Conservation (phyloP, 2,329 filamentous ascomycete species). For the Orbilia javanica region DNA sequence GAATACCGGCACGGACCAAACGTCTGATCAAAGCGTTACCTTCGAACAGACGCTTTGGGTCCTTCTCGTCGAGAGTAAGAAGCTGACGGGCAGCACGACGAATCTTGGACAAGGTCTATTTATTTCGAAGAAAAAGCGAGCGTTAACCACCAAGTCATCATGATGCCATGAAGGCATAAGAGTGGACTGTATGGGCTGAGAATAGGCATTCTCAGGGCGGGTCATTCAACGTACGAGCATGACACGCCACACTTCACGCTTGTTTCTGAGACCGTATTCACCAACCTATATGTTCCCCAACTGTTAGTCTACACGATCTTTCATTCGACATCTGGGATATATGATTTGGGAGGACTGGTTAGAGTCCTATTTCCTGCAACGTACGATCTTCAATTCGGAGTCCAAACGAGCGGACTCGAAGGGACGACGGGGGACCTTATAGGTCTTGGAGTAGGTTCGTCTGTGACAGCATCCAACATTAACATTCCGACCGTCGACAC, state of each 20-base stretch:
- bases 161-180: slow-evolving; percentile 58
- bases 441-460: slow-evolving; percentile 90
- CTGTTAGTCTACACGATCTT: background rate
- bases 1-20: slow-evolving; percentile 99
- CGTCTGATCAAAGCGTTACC: slow-evolving; percentile 99
- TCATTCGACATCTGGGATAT: slow-evolving; percentile 6
- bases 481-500: slow-evolving; percentile 13
- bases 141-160: slow-evolving; percentile 59
- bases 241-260: slow-evolving; percentile 99
- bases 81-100: slow-evolving; percentile 99
- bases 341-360: background rate
- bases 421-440: slow-evolving; percentile 74
- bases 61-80: slow-evolving; percentile 99
- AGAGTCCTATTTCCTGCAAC: slow-evolving; percentile 34
- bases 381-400: slow-evolving; percentile 94
- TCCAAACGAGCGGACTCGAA: slow-evolving; percentile 99
- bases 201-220: slow-evolving; percentile 55
- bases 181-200: slow-evolving; percentile 59
- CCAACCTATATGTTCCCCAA: slow-evolving; percentile 71
- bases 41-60: slow-evolving; percentile 99
- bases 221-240: slow-evolving; percentile 72
- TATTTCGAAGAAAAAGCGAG: slow-evolving; percentile 15
- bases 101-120: slow-evolving; percentile 93
- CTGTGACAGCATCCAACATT: slow-evolving; percentile 30
- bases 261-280: slow-evolving; percentile 99